Base-by-base conservation (phyloP, 495 filamentous ascomycete genomes). In the Halenospora varia region DNA sequence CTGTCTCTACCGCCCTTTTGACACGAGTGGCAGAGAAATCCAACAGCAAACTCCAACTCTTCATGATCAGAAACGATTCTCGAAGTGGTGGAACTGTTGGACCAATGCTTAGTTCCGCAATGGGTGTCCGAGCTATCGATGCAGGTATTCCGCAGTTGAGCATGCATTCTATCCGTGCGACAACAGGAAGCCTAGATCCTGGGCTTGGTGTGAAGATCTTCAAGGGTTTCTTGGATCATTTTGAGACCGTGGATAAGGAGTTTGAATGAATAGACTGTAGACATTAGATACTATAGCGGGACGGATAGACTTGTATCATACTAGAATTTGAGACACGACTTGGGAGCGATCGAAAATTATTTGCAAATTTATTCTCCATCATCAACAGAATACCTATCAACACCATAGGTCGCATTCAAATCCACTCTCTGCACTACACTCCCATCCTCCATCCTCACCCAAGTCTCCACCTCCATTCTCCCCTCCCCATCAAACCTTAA, bases 141-240 rank as follows among this genome's bases (percentile, higher is more conserved):
- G 90, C 90, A 1, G 94, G 94, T 22, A 87, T 97, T 56, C 86
- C 91, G 20, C 94, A 98, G 71, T 74, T 97, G 57, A 90, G 86
- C 63, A 98, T 98, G 94, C 94, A 98, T 69, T 86, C 80, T 59
- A 92, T 98, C 58, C 84, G 94, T 20, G 94, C 94, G 6, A 96
- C 92, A 10, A 95, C 88, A 10, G 94, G 94, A 2, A 82, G 79
- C 41, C 63, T 90, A 58, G 94, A 98, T 70, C 94, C 94, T 0
- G 94, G 94, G 0, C 69, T 98, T 61, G 94, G 93, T 2, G 84
- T 95, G 15, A 84, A 89, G 72, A 76, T 92, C 51, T 97, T 96
- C 69, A 88, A 89, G 76, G 91, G 88, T 0, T 96, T 97, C 66
- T 87, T 93, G 61, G 89, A 96, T 66, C 71, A 87, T 61, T 97